Evolutionary conservation across 345 rosid species (phyloP).

Genomic region (Lepidium sativum): DNA sequence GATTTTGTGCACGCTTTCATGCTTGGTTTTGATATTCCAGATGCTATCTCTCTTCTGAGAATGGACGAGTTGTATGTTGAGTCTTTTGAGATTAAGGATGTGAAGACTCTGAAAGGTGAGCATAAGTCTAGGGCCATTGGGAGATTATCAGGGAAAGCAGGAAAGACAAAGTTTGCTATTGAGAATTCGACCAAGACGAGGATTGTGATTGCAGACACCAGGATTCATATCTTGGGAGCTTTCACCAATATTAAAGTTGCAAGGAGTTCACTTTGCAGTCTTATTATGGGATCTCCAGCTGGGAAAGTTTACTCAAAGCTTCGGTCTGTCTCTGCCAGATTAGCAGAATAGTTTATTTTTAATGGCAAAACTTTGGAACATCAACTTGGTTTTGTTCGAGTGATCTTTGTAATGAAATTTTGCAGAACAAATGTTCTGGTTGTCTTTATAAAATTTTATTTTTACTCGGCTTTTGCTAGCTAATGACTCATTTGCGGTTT

Average conservation of each 20-base stretch:
- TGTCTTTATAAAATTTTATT: background rate
- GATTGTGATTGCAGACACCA: constrained; percentile 7
- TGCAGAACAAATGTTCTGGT: background rate
- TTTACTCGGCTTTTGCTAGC: background rate
- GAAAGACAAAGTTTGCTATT: constrained; percentile 9
- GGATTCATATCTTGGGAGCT: constrained; percentile 9
- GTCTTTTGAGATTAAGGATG: constrained; percentile 4
- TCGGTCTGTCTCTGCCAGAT: background rate
- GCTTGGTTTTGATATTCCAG: constrained; percentile 72
- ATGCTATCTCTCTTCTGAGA: constrained; percentile 65
- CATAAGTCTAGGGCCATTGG: background rate
- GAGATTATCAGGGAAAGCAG: constrained; percentile 7
- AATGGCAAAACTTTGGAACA: background rate
- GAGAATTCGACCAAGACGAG: background rate
- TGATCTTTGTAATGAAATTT: background rate
- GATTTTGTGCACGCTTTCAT: constrained; percentile 89
- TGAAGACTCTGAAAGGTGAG: background rate
- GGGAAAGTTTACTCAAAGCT: constrained; percentile 5
- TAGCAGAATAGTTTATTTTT: background rate
- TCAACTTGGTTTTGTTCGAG: constrained; percentile 23
- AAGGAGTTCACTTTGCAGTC: constrained; percentile 1
- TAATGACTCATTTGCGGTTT: background rate
- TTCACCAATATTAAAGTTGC: constrained; percentile 5
- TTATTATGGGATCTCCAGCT: constrained; percentile 4
- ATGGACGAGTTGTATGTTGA: constrained; percentile 40